A percentile compares a stretch with the other conserved stretches of the same genome.
Evolutionary conservation across 371 early-diverging fungal genomes (phyloP).

Genomic region (Mortierella sp.): DNA sequence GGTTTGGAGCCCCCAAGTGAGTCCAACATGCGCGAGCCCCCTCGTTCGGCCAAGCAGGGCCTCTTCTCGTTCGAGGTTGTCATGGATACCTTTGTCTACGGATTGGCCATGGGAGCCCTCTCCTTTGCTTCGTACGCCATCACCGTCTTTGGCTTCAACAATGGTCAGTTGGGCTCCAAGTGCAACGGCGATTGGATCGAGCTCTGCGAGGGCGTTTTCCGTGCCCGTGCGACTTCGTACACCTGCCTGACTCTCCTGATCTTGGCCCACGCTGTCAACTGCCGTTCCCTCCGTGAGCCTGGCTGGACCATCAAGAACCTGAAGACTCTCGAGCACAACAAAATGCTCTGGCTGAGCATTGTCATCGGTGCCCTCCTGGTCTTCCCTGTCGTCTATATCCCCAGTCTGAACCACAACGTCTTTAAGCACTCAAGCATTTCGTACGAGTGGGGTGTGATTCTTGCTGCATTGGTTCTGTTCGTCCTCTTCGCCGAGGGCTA

Average conservation of each 20-base stretch:
- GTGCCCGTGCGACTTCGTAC: conserved; percentile 82
- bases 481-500: conserved; percentile 70
- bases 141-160: conserved; percentile 70
- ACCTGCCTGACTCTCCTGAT: conserved; percentile 74
- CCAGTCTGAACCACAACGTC: conserved; percentile 72
- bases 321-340: conserved; percentile 66
- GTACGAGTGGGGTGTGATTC: conserved; percentile 85
- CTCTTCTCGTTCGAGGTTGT: conserved; percentile 77
- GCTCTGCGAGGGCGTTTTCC: conserved; percentile 75
- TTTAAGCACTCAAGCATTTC: conserved; percentile 74
- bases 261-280: conserved; percentile 79
- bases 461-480: conserved; percentile 70
- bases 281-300: conserved; percentile 75
- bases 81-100: conserved; percentile 84
- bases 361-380: conserved; percentile 67
- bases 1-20: conserved; percentile 88
- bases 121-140: conserved; percentile 77
- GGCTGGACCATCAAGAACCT: conserved; percentile 67
- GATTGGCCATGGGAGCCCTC: conserved; percentile 75
- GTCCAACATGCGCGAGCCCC: conserved; percentile 87
- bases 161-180: conserved; percentile 67
- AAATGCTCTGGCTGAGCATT: conserved; percentile 67
- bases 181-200: conserved; percentile 72
- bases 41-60: conserved; percentile 77
- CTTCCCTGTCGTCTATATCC: conserved; percentile 78